Evolutionary conservation across 2,329 filamentous ascomycete species (phyloP), one percentile per base, ranked within the genome.

Genomic region (Aspergillus tubingensis): DNA sequence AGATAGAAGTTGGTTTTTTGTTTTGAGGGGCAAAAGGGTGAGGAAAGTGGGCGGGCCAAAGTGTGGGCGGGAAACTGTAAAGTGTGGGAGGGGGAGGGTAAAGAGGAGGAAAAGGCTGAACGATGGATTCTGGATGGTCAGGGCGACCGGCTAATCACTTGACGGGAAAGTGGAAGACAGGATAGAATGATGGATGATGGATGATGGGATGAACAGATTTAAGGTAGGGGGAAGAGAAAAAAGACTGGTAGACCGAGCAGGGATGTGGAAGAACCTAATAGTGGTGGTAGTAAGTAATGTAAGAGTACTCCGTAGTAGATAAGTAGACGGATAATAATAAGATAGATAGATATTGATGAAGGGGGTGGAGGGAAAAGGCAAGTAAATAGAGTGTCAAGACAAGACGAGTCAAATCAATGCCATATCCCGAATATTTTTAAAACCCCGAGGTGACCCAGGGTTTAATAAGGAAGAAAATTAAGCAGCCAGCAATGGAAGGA

Each of bases 71-170:
- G 44, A 23, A 23, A 15, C 27, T 30, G 23, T 15, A 13, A 49
- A 49, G 25, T 27, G 44, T 30, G 25, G 44, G 44, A 49, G 44
- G 44, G 13, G 27, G 15, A 23, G 11, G 11, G 25, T 27, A 27
- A 27, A 36, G 11, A 36, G 44, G 21, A 49, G n/a, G 47, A 32
- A 50, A 17, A 30, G 25, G 27, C 15, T 19, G 47, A 50, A 30
- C 23, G 47, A 50, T 50, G 47, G 47, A 32, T 8, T 50, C 15
- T 50, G 47, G 47, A 50, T 50, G 47, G 47, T 30, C 47, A 50
- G 27, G 27, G 47, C 47, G 47, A 50, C 47, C 47, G 47, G 47
- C 47, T 50, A 50, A 50, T 32, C 47, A 50, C 25, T 44, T 50
- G 47, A 50, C 25, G 47, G 47, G 47, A 30, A 30, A 36, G 32